Evolutionary conservation across 176 grass and related monocot genomes (phyloP), one percentile per base, ranked within the genome.

Genomic region (Juncus effusus): DNA sequence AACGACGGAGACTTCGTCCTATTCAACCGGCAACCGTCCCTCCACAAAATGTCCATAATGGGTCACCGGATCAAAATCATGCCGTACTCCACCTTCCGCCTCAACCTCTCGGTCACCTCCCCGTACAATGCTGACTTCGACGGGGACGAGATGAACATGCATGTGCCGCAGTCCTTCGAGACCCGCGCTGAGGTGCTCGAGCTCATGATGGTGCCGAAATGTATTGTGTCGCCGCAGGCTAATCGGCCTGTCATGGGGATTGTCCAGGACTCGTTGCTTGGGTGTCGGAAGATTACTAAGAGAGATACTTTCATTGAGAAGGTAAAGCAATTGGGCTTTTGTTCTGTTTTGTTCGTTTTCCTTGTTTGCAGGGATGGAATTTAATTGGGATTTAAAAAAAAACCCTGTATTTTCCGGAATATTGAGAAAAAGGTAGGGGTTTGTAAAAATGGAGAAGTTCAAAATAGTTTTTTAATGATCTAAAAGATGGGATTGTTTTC

Each of bases 11-110:
- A 96, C 63, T 96, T 88, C 86, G 87, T 96, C 71, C 82, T 96
- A 60, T 96, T 91, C 74, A 96, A 91, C 49, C 87, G 93, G 10
- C 93, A 96, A 74, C 93, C 93, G 38, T 91, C 84, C 81, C 87
- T 96, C 63, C 88, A 96, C 69, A 96, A 96, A 87, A 96, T 96
- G 93, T 96, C 93, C 57, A 96, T 96, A n/a, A 91, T 96, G 93
- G 87, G 93, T 0, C 93, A 96, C 73, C 84, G 85, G 11, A 96
- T 96, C 52, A 96, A 96, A 80, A 96, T 96, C 42, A 96, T 96
- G 93, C 93, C 88, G 10, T 96, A 96, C 64, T 96, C 93, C 61
- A 96, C 88, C 78, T 97, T 97, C 45, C 85, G 88, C 15, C 70
- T 97, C 35, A 97, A 97, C 44, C 65, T 97, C 42, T 97, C 93